phyloP scores from a whole-genome alignment of 805 yeast species.

The Ogataea corticis region DNA sequence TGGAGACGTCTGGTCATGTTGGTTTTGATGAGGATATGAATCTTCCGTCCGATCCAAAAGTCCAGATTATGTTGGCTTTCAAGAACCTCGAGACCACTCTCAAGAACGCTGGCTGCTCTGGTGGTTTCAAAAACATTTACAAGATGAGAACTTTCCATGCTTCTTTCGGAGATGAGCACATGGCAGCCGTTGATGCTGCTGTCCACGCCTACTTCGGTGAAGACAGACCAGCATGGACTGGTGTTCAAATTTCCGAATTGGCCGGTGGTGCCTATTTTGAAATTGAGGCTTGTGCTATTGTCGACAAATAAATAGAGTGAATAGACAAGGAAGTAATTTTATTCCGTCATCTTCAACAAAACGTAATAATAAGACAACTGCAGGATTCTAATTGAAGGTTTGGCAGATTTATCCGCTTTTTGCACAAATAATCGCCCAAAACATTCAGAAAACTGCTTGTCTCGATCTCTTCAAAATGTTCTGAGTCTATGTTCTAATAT shows the following conservation, averaged over 20 bases:
- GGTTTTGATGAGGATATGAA: background rate
- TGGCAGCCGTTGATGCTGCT: conserved; percentile 1
- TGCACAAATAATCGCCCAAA: no score
- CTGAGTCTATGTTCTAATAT: no score
- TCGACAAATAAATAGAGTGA: background rate
- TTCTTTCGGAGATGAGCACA: background rate
- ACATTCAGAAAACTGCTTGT: no score
- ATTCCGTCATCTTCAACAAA: no score
- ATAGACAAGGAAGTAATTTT: no score
- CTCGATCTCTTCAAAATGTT: no score
- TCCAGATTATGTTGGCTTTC: background rate
- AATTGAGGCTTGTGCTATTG: conserved; percentile 1
- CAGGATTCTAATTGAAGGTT: no score
- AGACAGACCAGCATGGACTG: conserved; percentile 6
- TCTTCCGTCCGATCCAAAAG: background rate
- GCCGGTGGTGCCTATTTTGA: conserved; percentile 1
- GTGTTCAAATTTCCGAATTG: background rate
- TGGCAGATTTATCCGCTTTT: no score
- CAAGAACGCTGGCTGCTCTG: conserved; percentile 4
- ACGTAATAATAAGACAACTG: no score
- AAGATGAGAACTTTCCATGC: conserved; percentile 5
- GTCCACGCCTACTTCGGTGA: background rate
- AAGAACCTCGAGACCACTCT: background rate
- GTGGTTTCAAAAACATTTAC: conserved; percentile 3
- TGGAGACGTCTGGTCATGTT: conserved; percentile 1